Evolutionary conservation across 768 basidiomycete species (phyloP), one percentile per base, ranked within the genome.

Genomic region (Leucogyrophana mollusca): DNA sequence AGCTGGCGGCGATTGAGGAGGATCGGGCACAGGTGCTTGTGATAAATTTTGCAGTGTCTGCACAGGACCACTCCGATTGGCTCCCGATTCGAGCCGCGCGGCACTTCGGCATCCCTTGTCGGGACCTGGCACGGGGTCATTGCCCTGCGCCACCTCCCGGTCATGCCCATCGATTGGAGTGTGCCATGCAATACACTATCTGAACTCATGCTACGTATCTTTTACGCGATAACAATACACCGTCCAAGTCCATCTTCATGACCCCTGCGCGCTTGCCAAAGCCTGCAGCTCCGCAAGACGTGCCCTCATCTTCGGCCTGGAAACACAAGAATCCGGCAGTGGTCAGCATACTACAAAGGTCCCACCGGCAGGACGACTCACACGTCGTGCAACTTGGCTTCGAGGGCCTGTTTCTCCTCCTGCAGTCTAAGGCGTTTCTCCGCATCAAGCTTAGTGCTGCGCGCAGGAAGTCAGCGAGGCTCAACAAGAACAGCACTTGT

Each of bases 401-500:
- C 93, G 38, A 97, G 63, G 22, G 73, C 76, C 64, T 95, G 90
- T 67, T 94, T 96, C 77, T 99, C 95, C 62, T 94, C 91, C 67
- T 96, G 93, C 35, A 97, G 70, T 1, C 87, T 90, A 40, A 96
- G 73, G 9, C 95, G 81, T 65, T 85, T 87, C 67, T 94, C 90
- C 14, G 92, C 87, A 59, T 97, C 88, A 27, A 98, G 72, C 59
- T 87, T 83, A 18, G 91, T 92, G 67, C 92, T 94, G 56, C 32
- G 22, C 17, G 20, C 17, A 17, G 34, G 8, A 21, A 24, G 16
- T n/a, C 37, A 33, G 34, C 11, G 9, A 24, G 43, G 18, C 0
- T 24, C 14, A 40, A 14, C 23, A 24, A 40, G 20, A 40, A 42
- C 40, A n/a, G n/a, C n/a, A n/a, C n/a, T n/a, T n/a, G n/a, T 38